Conservation (phyloP, 495 filamentous ascomycete genomes). For the Aspergillus olivimuriae region DNA sequence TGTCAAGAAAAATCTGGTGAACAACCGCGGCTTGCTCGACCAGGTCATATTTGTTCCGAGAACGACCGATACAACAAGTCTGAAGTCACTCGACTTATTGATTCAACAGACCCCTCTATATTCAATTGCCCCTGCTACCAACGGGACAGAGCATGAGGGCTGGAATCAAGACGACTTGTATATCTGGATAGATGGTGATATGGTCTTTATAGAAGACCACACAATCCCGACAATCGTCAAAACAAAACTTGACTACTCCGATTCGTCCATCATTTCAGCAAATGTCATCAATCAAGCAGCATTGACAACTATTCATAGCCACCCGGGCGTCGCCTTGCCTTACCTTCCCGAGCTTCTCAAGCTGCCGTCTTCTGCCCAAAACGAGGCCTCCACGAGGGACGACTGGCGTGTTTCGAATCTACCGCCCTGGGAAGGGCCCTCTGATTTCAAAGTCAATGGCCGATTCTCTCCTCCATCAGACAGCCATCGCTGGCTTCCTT, state of each 20-base stretch:
- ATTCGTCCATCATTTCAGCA: slow-evolving; percentile 43
- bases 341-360: slow-evolving; percentile 29
- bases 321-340: slow-evolving; percentile 29
- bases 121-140: slow-evolving; percentile 13
- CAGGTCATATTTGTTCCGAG: slow-evolving; percentile 48
- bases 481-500: slow-evolving; percentile 29
- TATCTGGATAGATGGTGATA: slow-evolving; percentile 52
- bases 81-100: slow-evolving; percentile 36
- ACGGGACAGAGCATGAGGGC: slow-evolving; percentile 14
- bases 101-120: slow-evolving; percentile 25
- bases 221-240: slow-evolving; percentile 47
- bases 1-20: slow-evolving; percentile 40
- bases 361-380: too few relatives aligned
- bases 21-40: slow-evolving; percentile 48
- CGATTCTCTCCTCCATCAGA: slow-evolving; percentile 22
- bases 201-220: slow-evolving; percentile 47
- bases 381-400: slow-evolving; percentile 1
- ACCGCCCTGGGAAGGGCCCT: slow-evolving; percentile 25
- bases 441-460: slow-evolving; percentile 17
- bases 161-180: slow-evolving; percentile 33
- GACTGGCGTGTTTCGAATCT: slow-evolving; percentile 28
- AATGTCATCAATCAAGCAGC: slow-evolving; percentile 45
- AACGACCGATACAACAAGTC: slow-evolving; percentile 37
- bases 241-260: slow-evolving; percentile 42
- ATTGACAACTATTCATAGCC: slow-evolving; percentile 29